A percentile compares a stretch with the other conserved stretches of the same genome.
Conservation (phyloP, 2,329 filamentous ascomycete genomes). For the Pyricularia sp. region DNA sequence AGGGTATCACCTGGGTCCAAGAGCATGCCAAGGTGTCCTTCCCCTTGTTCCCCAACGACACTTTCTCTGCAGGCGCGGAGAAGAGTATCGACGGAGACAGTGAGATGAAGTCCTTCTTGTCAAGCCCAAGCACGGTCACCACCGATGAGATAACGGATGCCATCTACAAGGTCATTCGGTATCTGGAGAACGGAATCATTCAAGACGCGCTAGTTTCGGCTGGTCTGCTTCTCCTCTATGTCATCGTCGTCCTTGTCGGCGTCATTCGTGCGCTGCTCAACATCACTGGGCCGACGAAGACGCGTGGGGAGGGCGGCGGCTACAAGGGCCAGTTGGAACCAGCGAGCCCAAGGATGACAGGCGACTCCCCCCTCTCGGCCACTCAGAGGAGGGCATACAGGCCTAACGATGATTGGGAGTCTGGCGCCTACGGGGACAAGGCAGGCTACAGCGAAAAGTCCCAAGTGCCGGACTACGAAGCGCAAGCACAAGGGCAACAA, state of each 20-base stretch:
- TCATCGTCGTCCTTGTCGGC: constrained; percentile 44
- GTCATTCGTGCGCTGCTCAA: constrained; percentile 29
- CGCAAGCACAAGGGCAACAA: neutral
- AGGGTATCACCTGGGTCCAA: constrained; percentile 85
- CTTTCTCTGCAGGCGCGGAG: constrained; percentile 68
- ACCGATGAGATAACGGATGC: constrained; percentile 72
- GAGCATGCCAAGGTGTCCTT: constrained; percentile 76
- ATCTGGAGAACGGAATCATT: constrained; percentile 54
- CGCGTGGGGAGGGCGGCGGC: neutral
- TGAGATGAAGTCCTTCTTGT: constrained; percentile 56
- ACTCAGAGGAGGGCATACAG: neutral
- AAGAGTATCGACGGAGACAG: constrained; percentile 44
- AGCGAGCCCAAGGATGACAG: neutral
- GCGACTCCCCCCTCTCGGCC: neutral
- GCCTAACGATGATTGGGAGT: neutral
- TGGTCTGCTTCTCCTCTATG: constrained; percentile 61
- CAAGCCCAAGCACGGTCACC: constrained; percentile 59
- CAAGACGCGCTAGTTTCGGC: constrained; percentile 71
- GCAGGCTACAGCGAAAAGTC: neutral
- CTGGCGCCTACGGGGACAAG: neutral
- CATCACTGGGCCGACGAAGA: neutral
- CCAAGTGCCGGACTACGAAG: neutral
- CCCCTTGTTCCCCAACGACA: constrained; percentile 64
- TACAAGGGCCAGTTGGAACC: neutral
- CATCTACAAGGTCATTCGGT: constrained; percentile 54